Evolutionary conservation across 106 monocot species (phyloP).

Genomic region (Hemerocallis citrina): DNA sequence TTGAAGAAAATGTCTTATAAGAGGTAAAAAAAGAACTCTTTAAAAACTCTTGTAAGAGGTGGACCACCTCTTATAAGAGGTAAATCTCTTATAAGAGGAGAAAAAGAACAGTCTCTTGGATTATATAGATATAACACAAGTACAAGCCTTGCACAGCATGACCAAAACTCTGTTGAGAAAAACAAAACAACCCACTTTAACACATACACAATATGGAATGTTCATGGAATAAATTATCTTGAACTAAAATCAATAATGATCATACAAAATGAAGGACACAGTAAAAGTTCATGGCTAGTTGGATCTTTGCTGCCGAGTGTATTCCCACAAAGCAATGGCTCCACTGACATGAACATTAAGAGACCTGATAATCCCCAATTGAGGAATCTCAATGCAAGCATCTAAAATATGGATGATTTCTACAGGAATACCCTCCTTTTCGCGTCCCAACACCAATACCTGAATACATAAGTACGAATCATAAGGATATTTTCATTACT

Average conservation of each 20-base stretch:
- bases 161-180: no score
- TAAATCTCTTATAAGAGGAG: no score
- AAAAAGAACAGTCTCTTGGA: no score
- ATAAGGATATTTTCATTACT: not conserved
- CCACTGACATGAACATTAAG: constrained; percentile 98
- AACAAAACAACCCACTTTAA: no score
- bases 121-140: no score
- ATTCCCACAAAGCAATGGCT: constrained; percentile 92
- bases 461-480: constrained; percentile 7
- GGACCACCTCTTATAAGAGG: no score
- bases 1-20: no score
- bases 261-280: not conserved
- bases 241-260: not conserved
- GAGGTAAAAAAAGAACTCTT: no score
- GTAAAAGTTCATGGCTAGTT: constrained; percentile 8
- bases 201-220: not conserved
- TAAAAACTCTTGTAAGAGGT: no score
- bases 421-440: constrained; percentile 93
- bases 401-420: constrained; percentile 83
- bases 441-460: constrained; percentile 77
- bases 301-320: constrained; percentile 68
- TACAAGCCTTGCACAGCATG: no score
- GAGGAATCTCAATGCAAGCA: constrained; percentile 87
- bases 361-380: constrained; percentile 77
- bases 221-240: not conserved